Conservation (phyloP, 2,329 filamentous ascomycete species). For the Diaporthe capsici region DNA sequence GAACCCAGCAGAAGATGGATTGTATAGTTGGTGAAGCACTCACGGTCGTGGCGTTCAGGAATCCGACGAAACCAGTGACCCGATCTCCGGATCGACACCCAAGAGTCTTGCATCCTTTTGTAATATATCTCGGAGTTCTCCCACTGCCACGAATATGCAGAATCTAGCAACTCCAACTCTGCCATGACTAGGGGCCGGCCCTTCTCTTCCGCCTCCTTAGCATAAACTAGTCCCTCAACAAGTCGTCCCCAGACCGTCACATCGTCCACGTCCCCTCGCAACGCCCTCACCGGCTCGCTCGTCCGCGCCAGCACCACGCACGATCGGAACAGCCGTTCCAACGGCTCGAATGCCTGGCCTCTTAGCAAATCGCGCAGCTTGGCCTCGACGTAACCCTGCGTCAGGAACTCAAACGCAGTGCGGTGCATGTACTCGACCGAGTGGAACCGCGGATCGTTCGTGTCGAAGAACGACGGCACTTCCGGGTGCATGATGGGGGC, state of each 20-base stretch:
- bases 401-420: not conserved
- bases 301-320: not conserved
- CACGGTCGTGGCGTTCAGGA: not conserved
- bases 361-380: not conserved
- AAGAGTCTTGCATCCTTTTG: not conserved
- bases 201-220: not conserved
- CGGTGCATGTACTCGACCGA: not conserved
- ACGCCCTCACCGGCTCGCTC: not conserved
- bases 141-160: not conserved
- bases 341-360: not conserved
- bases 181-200: not conserved
- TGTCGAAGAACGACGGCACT: conserved; percentile 3
- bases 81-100: not conserved
- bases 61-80: not conserved
- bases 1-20: not conserved
- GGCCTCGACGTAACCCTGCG: not conserved
- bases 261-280: not conserved
- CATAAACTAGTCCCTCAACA: not conserved
- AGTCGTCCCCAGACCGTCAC: not conserved
- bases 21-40: not conserved
- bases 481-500: not conserved
- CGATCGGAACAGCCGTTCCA: not conserved
- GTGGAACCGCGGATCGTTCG: not conserved
- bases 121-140: not conserved
- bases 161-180: not conserved